Conservation (phyloP, 179 eudicot genomes). For the Sideroxylon spinosum region DNA sequence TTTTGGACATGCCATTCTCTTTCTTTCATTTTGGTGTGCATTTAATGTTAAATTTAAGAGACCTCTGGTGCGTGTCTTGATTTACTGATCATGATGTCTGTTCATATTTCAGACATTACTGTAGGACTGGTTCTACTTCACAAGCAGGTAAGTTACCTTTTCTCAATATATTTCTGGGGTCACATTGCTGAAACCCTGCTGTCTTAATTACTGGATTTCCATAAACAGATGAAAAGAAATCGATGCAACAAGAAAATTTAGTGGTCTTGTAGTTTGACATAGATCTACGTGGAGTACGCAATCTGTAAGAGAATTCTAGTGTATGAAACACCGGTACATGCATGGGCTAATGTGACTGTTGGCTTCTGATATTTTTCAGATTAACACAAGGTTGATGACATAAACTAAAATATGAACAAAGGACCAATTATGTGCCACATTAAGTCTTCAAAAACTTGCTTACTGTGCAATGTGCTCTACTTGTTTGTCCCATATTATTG, state of each 20-base stretch:
- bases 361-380: too few species aligned
- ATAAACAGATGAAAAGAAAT: background rate
- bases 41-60: background rate
- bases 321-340: background rate
- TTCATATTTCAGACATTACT: slow-evolving; percentile 55
- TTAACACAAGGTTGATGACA: too few species aligned
- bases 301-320: background rate
- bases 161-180: background rate
- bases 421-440: too few species aligned
- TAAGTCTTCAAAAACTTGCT: too few species aligned
- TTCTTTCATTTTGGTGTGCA: background rate
- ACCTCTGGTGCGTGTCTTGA: background rate
- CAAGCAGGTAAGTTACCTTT: slow-evolving; percentile 43
- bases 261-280: background rate
- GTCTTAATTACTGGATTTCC: background rate
- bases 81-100: slow-evolving; percentile 11
- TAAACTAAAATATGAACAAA: too few species aligned
- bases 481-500: too few species aligned
- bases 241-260: too few species aligned
- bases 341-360: background rate
- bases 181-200: background rate
- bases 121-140: slow-evolving; percentile 68
- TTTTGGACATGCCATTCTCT: background rate
- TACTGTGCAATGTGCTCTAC: too few species aligned
- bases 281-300: background rate